These are phyloP conservation scores for Blepharisma undulans DNA, from an alignment of 169 alveolate species.

Conservation along the genomic window DNA sequence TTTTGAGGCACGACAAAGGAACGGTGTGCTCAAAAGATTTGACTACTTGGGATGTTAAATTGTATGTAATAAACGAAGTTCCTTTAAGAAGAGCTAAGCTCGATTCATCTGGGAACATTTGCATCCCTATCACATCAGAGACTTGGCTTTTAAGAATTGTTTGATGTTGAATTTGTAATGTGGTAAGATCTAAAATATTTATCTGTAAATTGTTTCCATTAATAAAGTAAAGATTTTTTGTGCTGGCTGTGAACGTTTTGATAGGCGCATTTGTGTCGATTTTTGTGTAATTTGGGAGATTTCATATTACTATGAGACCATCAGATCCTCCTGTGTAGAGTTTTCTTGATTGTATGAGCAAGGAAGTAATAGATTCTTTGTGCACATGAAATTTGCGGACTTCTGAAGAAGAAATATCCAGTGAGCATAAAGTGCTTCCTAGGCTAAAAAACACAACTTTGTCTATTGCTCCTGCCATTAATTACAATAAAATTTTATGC, in stretches of 20 bases:
- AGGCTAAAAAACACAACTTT: slow-evolving; percentile 8
- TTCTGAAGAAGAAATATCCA: neutral
- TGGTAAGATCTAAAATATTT: neutral
- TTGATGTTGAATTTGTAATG: neutral
- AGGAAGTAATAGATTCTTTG: neutral
- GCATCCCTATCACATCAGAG: neutral
- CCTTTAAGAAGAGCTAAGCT: neutral
- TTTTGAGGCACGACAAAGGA: neutral
- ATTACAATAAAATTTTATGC: neutral
- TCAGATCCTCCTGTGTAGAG: neutral
- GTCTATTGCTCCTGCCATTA: neutral
- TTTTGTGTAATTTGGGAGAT: neutral
- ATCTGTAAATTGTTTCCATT: neutral
- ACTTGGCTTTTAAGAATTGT: slow-evolving; percentile 5
- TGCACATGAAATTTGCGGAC: neutral
- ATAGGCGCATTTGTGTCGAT: neutral
- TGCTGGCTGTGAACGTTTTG: neutral
- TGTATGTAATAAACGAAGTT: neutral
- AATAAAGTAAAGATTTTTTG: neutral
- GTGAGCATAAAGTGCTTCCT: slow-evolving; percentile 13
- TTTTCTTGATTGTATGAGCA: neutral
- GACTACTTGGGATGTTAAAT: neutral
- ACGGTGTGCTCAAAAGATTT: neutral
- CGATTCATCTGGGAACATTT: neutral
- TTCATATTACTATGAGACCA: neutral